Base-by-base conservation (phyloP, 148 eudicot species). In the Rhododendron griersonianum region DNA sequence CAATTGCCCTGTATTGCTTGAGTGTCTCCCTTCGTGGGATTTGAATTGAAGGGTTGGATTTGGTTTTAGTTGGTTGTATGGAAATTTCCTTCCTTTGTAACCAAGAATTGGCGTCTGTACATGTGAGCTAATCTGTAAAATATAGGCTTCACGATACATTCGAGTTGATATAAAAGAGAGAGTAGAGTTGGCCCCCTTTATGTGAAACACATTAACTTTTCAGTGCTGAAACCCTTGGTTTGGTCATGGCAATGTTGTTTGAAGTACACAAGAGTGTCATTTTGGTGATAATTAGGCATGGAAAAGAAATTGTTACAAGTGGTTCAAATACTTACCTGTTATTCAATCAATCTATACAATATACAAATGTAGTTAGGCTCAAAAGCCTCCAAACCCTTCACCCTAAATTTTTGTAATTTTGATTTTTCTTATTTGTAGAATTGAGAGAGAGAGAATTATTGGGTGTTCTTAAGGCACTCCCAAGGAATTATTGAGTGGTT, bases 121-220 rank as follows among this genome's bases (percentile, higher is more conserved):
- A 86, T 82, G 83, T n/a, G 74, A 74, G 61, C 76, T 48, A 82
- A 51, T 53, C 53, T 86, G 88, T 45, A 55, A 74, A 50, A 5
- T 73, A 59, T 13, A n/a, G 44, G 14, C 5, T 7, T 47, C 55
- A 41, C 25, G 15, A 50, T 28, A 50, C 16, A 61, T 77, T 74
- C 63, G 18, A 57, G 79, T 19, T 57, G 25, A 59, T 78, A 33
- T 78, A 7, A 3, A 5, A 37, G 11, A 53, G 13, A 14, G 23
- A 76, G 39, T 19, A 69, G 37, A 69, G 39, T 11, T 59, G 65
- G 23, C 10, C n/a, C 23, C 65, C 19, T 59, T 55, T 16, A 83
- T 73, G 15, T 7, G 11, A 25, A n/a, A 51, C 61, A 50, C 25
- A 48, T 23, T 7, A 9, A n/a, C 19, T 47, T 48, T 48, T 28